Base-by-base conservation (phyloP, 306 rosid species). In the Lathyrus aphaca region DNA sequence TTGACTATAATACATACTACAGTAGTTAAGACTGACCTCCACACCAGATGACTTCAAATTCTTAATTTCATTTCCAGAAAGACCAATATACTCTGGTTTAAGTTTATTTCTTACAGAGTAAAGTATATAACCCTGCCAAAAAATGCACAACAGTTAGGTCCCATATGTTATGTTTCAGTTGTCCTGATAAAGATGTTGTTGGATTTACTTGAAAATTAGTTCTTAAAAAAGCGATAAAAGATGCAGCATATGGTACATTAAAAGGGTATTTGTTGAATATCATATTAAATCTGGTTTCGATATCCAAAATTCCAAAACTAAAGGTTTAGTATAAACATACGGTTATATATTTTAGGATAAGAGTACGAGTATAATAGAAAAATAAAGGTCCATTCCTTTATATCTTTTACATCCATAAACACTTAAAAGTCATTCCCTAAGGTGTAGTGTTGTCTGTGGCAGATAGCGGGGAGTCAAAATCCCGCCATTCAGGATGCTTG, bases 61-160 rank as follows among this genome's bases (percentile, higher is more conserved):
- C 81, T 93, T 93, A 53, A 90, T 93, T 77, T 86, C 88, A 37
- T 78, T 78, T 29, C 86, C 85, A 21, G 86, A 35, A 58, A 88
- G 91, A 39, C 96, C 89, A 17, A 79, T 11, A 76, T 82, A 84
- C 75, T 88, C 89, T 15, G 77, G 71, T 84, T 88, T 90, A 68
- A 93, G 96, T 73, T 93, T 93, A 74, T 93, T 91, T 74, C 62
- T 94, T 63, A 84, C 84, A 10, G 82, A 81, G 78, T 81, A 90
- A 64, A 94, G 85, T 69, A 90, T 37, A 74, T 90, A 94, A 68
- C 98, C 98, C 96, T 94, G 88, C 80, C 68, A 79, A 74, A 55
- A 50, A 75, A 75, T 38, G 66, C 62, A 80, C 13, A 35, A 16
- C 6, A 57, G 45, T 65, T 50, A 66, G 55, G 65, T 38, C 14